These are phyloP conservation scores for Pelargonium myrrhifolium DNA, from an alignment of 441 rosid genomes.

Conservation along the genomic window DNA sequence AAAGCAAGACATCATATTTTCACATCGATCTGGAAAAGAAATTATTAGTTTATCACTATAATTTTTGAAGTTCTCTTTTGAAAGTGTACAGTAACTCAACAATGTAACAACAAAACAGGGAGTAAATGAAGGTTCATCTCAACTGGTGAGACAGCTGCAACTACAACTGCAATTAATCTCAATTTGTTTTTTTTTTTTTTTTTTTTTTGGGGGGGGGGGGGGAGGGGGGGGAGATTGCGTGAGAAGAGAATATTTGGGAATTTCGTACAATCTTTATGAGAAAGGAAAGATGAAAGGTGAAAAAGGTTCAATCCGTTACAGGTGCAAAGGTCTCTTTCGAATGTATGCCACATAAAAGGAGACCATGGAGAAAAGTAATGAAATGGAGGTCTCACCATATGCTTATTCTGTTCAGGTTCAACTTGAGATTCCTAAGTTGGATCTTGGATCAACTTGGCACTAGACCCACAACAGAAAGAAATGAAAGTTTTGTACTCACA, in stretches of 20 bases:
- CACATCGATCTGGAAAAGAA: not conserved
- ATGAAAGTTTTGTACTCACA: not conserved
- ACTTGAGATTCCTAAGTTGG: not conserved
- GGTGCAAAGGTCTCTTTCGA: not conserved
- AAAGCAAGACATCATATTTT: not conserved
- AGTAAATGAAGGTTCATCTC: not conserved
- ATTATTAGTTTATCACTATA: not conserved
- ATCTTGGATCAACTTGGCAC: not conserved
- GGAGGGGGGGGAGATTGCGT: not conserved
- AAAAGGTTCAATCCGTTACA: not conserved
- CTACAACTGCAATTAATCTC: not conserved
- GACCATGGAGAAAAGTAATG: not conserved
- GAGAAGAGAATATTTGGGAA: not conserved
- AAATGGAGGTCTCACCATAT: not conserved
- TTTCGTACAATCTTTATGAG: not conserved
- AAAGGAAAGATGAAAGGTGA: not conserved
- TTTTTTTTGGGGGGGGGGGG: not conserved
- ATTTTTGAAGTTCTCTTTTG: not conserved
- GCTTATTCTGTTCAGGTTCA: not conserved
- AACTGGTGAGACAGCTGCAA: not conserved
- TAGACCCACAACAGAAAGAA: not conserved
- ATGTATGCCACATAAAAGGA: not conserved
- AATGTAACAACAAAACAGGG: not conserved
- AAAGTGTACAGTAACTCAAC: not conserved
- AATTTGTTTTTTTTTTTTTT: too few relatives aligned